phyloP scores from a whole-genome alignment of 768 basidiomycete species.

The Pholiota microspora region DNA sequence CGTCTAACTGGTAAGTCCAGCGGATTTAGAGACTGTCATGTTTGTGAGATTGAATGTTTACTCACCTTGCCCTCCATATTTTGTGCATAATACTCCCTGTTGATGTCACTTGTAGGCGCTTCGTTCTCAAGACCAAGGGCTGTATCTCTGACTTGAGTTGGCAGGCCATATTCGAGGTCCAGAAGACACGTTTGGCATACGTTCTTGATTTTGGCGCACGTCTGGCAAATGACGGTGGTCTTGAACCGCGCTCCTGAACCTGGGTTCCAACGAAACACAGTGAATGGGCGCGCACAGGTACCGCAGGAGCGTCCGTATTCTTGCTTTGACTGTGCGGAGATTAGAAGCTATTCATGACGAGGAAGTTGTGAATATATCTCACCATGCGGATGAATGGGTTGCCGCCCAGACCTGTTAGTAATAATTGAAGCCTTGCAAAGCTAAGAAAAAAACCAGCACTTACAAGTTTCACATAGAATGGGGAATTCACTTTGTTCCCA shows the following conservation, averaged over 20 bases:
- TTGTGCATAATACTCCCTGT: conserved; percentile 92
- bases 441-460: conserved; percentile 24
- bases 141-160: conserved; percentile 96
- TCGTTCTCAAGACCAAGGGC: conserved; percentile 82
- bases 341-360: neutral
- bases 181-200: conserved; percentile 97
- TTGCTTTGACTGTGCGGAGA: conserved; percentile 81
- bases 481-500: conserved; percentile 95
- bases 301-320: conserved; percentile 95
- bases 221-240: conserved; percentile 96
- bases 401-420: conserved; percentile 66
- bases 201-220: conserved; percentile 94
- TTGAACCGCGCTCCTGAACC: conserved; percentile 93
- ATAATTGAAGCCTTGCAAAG: neutral
- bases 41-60: conserved; percentile 7
- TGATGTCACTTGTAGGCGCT: conserved; percentile 96
- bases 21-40: neutral
- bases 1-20: conserved; percentile 54
- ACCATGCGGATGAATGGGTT: conserved; percentile 97
- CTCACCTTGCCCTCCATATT: conserved; percentile 84
- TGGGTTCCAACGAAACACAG: conserved; percentile 98
- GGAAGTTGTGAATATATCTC: conserved; percentile 20
- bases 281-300: conserved; percentile 95
- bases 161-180: conserved; percentile 94
- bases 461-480: conserved; percentile 91